Evolutionary conservation across 164 flowering plant genomes (phyloP).

Genomic region (Cinnamomum chago): DNA sequence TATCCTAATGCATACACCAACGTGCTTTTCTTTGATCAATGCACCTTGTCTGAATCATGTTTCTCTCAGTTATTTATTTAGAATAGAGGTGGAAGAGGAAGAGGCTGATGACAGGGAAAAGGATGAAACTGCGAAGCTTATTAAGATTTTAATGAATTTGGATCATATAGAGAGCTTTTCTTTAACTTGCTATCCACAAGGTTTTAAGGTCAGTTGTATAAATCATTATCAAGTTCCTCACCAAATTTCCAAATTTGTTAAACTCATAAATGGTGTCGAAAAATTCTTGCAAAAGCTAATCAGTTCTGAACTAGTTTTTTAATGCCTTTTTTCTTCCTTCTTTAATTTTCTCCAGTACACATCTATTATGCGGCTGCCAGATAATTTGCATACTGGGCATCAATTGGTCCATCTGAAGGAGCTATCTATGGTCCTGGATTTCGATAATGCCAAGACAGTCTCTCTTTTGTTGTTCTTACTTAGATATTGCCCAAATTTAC

Average conservation of each 20-base stretch:
- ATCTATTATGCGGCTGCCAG: not conserved
- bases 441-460: not conserved
- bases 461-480: not conserved
- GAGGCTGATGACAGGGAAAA: not conserved
- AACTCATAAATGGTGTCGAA: too few relatives aligned
- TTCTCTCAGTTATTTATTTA: not conserved
- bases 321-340: not conserved
- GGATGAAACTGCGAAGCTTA: not conserved
- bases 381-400: not conserved
- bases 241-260: not conserved
- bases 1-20: not conserved
- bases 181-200: not conserved
- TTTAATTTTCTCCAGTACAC: not conserved
- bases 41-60: not conserved
- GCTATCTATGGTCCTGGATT: not conserved
- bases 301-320: not conserved
- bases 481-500: not conserved
- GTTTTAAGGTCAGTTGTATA: not conserved
- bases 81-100: too few relatives aligned
- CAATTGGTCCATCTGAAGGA: not conserved
- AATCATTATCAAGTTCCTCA: too few relatives aligned
- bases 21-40: not conserved
- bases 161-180: not conserved
- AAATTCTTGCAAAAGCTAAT: not conserved
- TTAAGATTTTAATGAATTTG: slow-evolving; percentile 1